Evolutionary conservation across 1,139 yeast genomes (phyloP), one percentile per base, ranked within the genome.

Genomic region (Nakaseomyces uthaithaninus): DNA sequence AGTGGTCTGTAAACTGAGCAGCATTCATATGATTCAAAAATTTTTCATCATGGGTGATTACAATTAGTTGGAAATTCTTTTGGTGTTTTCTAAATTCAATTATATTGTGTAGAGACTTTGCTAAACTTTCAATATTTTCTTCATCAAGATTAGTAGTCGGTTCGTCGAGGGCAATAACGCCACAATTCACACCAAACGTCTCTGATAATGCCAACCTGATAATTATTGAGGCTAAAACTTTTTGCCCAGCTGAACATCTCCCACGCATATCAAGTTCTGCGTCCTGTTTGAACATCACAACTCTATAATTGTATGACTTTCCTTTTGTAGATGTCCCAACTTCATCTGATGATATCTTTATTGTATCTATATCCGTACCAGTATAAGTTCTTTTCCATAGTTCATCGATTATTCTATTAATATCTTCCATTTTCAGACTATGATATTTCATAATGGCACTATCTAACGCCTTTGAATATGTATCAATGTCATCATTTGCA

Each of bases 201-300:
- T 93, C 98, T 0, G 97, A 94, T 38, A 93, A 66, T 0, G 97
- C 96, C 44, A 93, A 67, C 42, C 99, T 71, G 41, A 93, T 89
- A 27, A 93, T 78, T 40, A 93, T 87, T 42, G 94, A 81, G 0
- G 98, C 95, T 42, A 93, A 66, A 2, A 93, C 97, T 57, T 87
- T 86, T 61, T 93, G 99, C 1, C 99, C 99, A 0, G 98, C 98
- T 2, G 96, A 86, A 60, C 99, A 93, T 43, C 98, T 68, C 0
- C 98, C 99, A 49, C 98, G 73, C 99, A 93, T 93, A 56, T 93
- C 99, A 36, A 93, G 67, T 59, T 91, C 98, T 1, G 79, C 82
- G 41, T 84, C 93, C 52, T 84, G 86, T 57, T 93, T 93, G 46
- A 79, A 77, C 98, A 93, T 93, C 14, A 91, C 95, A 17, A 93